phyloP scores from a whole-genome alignment of 164 flowering plant species.

The Cinnamomum chago region DNA sequence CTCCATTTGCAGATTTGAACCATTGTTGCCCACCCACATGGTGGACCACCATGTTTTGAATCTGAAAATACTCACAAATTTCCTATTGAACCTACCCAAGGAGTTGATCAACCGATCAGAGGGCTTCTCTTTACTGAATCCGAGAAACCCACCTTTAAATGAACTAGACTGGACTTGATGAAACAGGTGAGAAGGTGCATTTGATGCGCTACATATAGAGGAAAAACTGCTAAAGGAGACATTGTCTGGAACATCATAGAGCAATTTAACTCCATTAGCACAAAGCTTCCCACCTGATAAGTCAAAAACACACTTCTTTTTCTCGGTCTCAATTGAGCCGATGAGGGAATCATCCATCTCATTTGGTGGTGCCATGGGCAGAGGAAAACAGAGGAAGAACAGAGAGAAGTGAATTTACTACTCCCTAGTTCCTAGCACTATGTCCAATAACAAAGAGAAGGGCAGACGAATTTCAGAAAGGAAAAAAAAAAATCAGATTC shows the following conservation, averaged over 20 bases:
- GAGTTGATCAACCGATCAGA: conserved; percentile 54
- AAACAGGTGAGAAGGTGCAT: conserved; percentile 46
- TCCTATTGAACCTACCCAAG: conserved; percentile 54
- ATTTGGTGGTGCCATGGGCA: conserved; percentile 46
- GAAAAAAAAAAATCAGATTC: not conserved
- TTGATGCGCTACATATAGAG: conserved; percentile 31
- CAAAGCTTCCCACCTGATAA: conserved; percentile 43
- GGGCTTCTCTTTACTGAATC: conserved; percentile 40
- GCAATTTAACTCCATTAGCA: conserved; percentile 52
- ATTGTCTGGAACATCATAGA: conserved; percentile 61
- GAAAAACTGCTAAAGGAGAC: conserved; percentile 48
- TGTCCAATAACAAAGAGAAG: not conserved
- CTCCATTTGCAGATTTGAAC: conserved; percentile 75
- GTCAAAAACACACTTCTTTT: conserved; percentile 21
- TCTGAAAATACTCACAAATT: conserved; percentile 64
- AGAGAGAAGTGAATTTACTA: not conserved
- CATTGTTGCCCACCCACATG: conserved; percentile 70
- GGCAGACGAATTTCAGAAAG: not conserved
- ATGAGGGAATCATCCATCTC: conserved; percentile 17
- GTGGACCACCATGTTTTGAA: conserved; percentile 97
- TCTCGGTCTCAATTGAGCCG: conserved; percentile 4
- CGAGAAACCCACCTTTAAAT: conserved; percentile 38
- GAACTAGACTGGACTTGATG: conserved; percentile 41
- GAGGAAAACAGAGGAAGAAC: conserved; percentile 16
- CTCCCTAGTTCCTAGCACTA: not conserved